Evolutionary conservation across 1,284 basidiomycete genomes (phyloP).

Genomic region (Vanrija sp.): DNA sequence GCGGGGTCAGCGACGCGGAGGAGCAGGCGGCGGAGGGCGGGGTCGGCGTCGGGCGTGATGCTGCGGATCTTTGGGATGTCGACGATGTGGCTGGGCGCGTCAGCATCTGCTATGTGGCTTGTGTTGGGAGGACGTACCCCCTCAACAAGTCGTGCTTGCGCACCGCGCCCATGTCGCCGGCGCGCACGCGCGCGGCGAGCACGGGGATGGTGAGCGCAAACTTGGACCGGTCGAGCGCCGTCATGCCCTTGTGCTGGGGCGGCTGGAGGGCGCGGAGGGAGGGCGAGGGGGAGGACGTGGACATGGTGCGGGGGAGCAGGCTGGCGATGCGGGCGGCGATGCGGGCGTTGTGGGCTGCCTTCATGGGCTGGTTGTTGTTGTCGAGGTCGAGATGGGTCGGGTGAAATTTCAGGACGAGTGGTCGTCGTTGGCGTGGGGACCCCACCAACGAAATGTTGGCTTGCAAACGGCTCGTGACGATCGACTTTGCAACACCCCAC

Average conservation of each 20-base stretch:
- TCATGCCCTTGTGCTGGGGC: constrained; percentile 43
- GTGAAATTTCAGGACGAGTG: neutral
- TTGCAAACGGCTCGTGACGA: too few species aligned
- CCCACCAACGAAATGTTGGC: too few species aligned
- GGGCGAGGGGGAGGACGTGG: neutral
- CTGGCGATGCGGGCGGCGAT: too few species aligned
- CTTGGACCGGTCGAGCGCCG: constrained; percentile 57
- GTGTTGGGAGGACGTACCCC: constrained; percentile 53
- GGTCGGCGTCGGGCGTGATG: constrained; percentile 57
- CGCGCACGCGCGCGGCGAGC: constrained; percentile 62
- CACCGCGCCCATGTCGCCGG: constrained; percentile 57
- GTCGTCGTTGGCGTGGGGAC: neutral
- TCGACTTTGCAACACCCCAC: too few species aligned
- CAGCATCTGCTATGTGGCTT: constrained; percentile 1
- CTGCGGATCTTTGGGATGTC: constrained; percentile 64
- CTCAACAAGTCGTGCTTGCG: constrained; percentile 58
- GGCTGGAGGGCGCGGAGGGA: constrained; percentile 19
- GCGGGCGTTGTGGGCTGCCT: too few species aligned
- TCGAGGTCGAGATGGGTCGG: neutral
- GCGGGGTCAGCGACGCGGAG: constrained; percentile 60
- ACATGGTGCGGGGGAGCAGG: too few species aligned
- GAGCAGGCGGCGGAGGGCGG: constrained; percentile 58
- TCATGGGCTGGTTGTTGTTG: too few species aligned
- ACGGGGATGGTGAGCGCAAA: constrained; percentile 65
- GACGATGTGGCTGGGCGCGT: constrained; percentile 53